Evolutionary conservation across 2,329 filamentous ascomycete genomes (phyloP), one percentile per base, ranked within the genome.

Genomic region (Tolypocladium album): DNA sequence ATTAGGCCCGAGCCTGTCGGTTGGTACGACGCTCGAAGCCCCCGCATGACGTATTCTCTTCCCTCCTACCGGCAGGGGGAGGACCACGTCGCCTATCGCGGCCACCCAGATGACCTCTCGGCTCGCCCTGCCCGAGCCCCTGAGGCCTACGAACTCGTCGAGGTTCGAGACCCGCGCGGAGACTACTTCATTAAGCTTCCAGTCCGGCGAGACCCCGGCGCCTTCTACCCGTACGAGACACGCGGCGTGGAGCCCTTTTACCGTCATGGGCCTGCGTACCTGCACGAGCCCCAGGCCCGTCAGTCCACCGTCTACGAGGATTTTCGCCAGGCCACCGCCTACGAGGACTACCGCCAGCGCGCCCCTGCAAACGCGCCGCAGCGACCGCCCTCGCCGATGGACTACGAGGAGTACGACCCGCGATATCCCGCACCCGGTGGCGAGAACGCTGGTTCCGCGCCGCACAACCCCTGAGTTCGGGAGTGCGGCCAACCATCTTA

Each of bases 111-210:
- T 4, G 47, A 57, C 20, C 34, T 27, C 2, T 36, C 57, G 17
- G 36, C 24, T 15, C 55, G 55, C 17, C 52, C 57, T 40, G 22
- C 58, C 11, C 62, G 57, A 34, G 57, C 62, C 17, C 60, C 66
- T 7, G 74, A 75, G 55, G 64, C 72, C 5, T 77, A 76, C 61
- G 79, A 82, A 64, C 69, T 80, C 13, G 72, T 82, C 40, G 74
- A 77, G 45, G 74, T 79, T 9, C 71, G 73, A 15, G 76, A 78
- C 64, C 70, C 74, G 2, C 68, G 74, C 24, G 78, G 79, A 13
- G 73, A 78, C 56, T 82, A 81, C 61, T 75, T 77, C 61, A 72
- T 80, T 58, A 72, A 75, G 45, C 73, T 77, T 36, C 77, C 78
- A 5, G 63, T 77, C 31, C 67, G 67, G 47, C 67, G 69, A 38